phyloP scores from a whole-genome alignment of 2,329 filamentous ascomycete genomes.

The Phyllosticta citriasiana region DNA sequence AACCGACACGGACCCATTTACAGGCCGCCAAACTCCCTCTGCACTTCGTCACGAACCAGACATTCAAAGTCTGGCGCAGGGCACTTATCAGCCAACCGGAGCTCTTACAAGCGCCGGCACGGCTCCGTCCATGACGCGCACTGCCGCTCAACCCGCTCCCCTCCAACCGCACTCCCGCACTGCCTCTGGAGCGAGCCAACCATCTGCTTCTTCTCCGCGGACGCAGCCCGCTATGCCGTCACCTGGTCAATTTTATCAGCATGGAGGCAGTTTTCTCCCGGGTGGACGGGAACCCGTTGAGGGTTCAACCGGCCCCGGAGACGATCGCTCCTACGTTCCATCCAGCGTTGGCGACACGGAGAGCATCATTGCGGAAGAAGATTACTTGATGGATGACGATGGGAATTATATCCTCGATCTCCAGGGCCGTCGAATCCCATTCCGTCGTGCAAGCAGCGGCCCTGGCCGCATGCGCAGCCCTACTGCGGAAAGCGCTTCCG shows the following conservation, averaged over 20 bases:
- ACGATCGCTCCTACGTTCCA: conserved; percentile 26
- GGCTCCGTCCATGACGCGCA: not conserved
- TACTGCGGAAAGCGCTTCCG: conserved; percentile 26
- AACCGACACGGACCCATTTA: conserved; percentile 54
- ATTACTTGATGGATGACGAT: conserved; percentile 26
- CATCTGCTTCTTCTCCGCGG: not conserved
- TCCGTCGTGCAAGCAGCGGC: conserved; percentile 5
- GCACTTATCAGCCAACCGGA: conserved; percentile 13
- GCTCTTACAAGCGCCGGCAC: conserved; percentile 18
- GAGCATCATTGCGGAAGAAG: conserved; percentile 25
- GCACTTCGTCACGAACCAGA: conserved; percentile 21
- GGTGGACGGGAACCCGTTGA: conserved; percentile 4
- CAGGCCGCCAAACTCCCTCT: conserved; percentile 30
- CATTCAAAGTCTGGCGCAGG: conserved; percentile 22
- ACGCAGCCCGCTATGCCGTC: conserved; percentile 8
- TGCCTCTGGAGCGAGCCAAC: not conserved
- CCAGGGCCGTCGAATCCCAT: conserved; percentile 25
- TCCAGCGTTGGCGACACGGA: conserved; percentile 22
- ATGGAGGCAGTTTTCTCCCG: conserved; percentile 28
- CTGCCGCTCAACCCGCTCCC: conserved; percentile 1
- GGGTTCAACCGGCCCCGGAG: conserved; percentile 1
- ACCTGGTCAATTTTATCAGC: conserved; percentile 28
- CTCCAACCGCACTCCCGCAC: conserved; percentile 10
- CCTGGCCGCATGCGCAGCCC: conserved; percentile 1
- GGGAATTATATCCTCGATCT: conserved; percentile 29